Evolutionary conservation across 1,284 basidiomycete genomes (phyloP).

Genomic region (Lentinus polychrous): DNA sequence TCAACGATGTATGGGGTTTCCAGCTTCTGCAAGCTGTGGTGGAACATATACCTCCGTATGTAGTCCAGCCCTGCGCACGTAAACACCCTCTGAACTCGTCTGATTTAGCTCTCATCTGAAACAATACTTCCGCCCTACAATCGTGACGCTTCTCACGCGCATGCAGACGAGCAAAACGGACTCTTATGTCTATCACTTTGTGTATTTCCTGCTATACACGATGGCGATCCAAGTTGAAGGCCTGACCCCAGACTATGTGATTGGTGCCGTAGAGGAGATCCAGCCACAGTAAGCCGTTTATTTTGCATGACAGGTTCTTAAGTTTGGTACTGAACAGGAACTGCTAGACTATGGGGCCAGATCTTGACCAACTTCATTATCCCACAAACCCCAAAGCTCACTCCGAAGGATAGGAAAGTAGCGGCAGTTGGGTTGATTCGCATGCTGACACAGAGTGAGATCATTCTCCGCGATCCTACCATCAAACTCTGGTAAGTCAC

Average conservation of each 20-base stretch:
- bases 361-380: conserved; percentile 76
- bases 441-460: conserved; percentile 67
- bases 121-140: conserved; percentile 71
- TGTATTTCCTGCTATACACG: conserved; percentile 71
- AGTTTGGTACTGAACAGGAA: not conserved
- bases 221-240: conserved; percentile 74
- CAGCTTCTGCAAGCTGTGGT: conserved; percentile 83
- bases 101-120: conserved; percentile 52
- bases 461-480: conserved; percentile 63
- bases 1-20: conserved; percentile 89
- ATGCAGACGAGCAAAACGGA: conserved; percentile 90
- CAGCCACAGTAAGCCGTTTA: conserved; percentile 66
- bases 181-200: conserved; percentile 81
- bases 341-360: conserved; percentile 74
- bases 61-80: conserved; percentile 13
- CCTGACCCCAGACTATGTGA: conserved; percentile 71
- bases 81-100: not conserved
- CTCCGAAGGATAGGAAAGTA: conserved; percentile 78
- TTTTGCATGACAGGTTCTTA: conserved; percentile 5
- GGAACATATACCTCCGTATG: conserved; percentile 68
- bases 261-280: conserved; percentile 74
- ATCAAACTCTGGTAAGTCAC: conserved; percentile 60
- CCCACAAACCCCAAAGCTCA: conserved; percentile 77
- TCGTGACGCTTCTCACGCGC: conserved; percentile 80
- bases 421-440: conserved; percentile 80